Evolutionary conservation across 2,329 filamentous ascomycete genomes (phyloP).

Genomic region (Arthrobotrys megalospora): DNA sequence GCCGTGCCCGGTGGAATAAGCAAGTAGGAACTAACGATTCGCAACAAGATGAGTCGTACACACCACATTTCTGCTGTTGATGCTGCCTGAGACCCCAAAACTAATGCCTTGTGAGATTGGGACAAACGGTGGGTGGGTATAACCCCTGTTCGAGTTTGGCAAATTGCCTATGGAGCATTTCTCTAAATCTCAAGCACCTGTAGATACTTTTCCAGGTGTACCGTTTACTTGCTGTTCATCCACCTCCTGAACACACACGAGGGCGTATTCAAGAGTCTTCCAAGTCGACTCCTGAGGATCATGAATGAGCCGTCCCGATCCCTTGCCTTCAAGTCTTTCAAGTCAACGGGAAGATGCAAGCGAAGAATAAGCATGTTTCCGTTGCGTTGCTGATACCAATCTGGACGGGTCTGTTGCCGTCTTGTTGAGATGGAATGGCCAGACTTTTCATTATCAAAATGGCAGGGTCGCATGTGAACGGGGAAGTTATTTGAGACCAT

Average conservation of each 20-base stretch:
- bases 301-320: slow-evolving; percentile 30
- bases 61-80: slow-evolving; percentile 37
- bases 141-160: slow-evolving; percentile 57
- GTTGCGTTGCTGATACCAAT: slow-evolving; percentile 41
- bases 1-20: slow-evolving; percentile 57
- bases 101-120: slow-evolving; percentile 51
- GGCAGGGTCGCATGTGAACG: slow-evolving; percentile 53
- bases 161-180: slow-evolving; percentile 56
- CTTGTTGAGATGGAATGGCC: slow-evolving; percentile 39
- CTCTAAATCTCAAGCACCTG: slow-evolving; percentile 18
- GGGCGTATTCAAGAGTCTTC: neutral
- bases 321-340: slow-evolving; percentile 42
- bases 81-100: slow-evolving; percentile 53
- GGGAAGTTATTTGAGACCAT: slow-evolving; percentile 33
- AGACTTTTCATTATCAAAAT: slow-evolving; percentile 31
- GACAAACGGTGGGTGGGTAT: slow-evolving; percentile 49
- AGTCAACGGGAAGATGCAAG: slow-evolving; percentile 11
- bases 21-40: slow-evolving; percentile 42
- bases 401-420: slow-evolving; percentile 15
- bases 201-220: slow-evolving; percentile 25
- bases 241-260: too few relatives aligned
- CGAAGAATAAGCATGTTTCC: slow-evolving; percentile 6
- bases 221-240: neutral
- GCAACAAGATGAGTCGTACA: slow-evolving; percentile 59
- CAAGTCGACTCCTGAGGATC: slow-evolving; percentile 8